phyloP scores from a whole-genome alignment of 257 asterid genomes.

The Fraxinus americana region DNA sequence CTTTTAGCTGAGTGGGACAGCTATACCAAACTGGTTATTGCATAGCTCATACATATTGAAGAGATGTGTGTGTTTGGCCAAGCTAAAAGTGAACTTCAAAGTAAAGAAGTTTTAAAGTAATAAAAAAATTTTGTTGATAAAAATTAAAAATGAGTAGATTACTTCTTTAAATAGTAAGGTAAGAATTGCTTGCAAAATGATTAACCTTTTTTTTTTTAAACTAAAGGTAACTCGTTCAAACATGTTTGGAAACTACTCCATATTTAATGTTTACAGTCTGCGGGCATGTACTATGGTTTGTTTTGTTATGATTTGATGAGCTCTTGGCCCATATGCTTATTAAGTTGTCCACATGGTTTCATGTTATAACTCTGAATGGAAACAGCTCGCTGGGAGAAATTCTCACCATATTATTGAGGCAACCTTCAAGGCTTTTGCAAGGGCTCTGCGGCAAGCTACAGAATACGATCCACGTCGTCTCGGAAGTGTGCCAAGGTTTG shows the following conservation, averaged over 20 bases:
- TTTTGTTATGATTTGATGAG: background rate
- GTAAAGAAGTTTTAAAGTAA: background rate
- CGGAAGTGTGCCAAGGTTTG: constrained; percentile 89
- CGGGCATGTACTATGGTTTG: background rate
- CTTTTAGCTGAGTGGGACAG: background rate
- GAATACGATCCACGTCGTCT: constrained; percentile 82
- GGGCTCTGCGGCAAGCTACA: constrained; percentile 98
- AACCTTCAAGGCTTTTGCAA: constrained; percentile 96
- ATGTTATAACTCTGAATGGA: constrained; percentile 18
- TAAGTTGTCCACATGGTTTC: background rate
- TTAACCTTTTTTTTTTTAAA: no score
- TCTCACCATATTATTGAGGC: constrained; percentile 99
- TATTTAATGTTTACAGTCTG: background rate
- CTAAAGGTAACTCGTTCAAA: background rate
- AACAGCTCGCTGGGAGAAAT: constrained; percentile 86
- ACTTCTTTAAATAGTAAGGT: background rate
- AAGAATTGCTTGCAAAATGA: background rate
- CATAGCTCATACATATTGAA: background rate
- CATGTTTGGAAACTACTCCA: background rate
- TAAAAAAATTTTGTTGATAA: background rate
- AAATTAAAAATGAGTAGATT: background rate
- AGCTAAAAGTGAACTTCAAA: background rate
- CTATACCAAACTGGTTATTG: background rate
- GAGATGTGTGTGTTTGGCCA: background rate
- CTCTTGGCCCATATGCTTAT: background rate